phyloP scores from a whole-genome alignment of 495 filamentous ascomycete species.

The Hypoxylon cercidicola region DNA sequence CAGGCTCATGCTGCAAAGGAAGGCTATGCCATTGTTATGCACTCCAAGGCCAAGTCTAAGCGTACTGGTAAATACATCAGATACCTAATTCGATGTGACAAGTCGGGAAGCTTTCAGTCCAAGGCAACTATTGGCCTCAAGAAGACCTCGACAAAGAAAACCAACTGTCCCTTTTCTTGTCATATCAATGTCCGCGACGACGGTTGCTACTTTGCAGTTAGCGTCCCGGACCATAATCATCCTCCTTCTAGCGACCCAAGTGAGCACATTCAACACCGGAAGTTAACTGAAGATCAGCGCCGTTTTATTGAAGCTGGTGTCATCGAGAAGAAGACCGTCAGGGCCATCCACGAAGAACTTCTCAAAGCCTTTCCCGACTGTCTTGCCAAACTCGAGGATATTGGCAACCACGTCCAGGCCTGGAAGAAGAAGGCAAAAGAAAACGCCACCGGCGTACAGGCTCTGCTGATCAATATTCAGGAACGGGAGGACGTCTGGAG shows the following conservation, averaged over 20 bases:
- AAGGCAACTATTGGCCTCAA: slow-evolving; percentile 42
- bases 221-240: slow-evolving; percentile 43
- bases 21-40: slow-evolving; percentile 44
- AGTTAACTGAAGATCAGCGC: slow-evolving; percentile 43
- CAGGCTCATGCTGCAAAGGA: slow-evolving; percentile 44
- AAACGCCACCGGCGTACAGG: slow-evolving; percentile 46
- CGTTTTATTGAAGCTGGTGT: slow-evolving; percentile 42
- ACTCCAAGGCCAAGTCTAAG: slow-evolving; percentile 43
- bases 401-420: slow-evolving; percentile 44
- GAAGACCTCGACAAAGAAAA: slow-evolving; percentile 45
- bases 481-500: slow-evolving; percentile 45
- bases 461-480: slow-evolving; percentile 43
- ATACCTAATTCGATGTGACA: slow-evolving; percentile 47
- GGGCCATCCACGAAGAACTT: slow-evolving; percentile 41
- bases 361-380: slow-evolving; percentile 36
- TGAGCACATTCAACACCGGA: slow-evolving; percentile 44
- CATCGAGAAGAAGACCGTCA: slow-evolving; percentile 44
- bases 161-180: slow-evolving; percentile 45
- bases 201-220: slow-evolving; percentile 41
- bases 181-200: slow-evolving; percentile 40
- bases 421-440: slow-evolving; percentile 46
- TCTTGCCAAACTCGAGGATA: slow-evolving; percentile 42
- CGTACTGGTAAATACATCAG: slow-evolving; percentile 44
- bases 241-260: slow-evolving; percentile 37
- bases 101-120: slow-evolving; percentile 44